A percentile compares a stretch with the other conserved stretches of the same genome.
These are phyloP conservation scores for Cichorium intybus DNA, from an alignment of 140 eudicot genomes.

Conservation along the genomic window DNA sequence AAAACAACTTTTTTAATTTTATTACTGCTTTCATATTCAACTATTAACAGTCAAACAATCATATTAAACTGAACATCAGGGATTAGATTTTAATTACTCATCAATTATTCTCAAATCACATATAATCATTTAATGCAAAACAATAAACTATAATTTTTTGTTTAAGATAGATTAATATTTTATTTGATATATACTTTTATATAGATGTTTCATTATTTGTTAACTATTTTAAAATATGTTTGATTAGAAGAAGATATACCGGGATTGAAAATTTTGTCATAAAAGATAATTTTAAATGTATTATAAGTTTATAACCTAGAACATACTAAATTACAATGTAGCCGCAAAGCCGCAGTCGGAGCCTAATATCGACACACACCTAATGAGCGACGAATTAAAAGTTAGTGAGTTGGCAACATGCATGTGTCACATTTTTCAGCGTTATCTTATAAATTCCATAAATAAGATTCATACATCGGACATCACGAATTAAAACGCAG, in stretches of 20 bases:
- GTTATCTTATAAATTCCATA: background rate
- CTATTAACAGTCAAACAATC: no score
- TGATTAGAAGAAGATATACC: background rate
- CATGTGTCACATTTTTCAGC: slow-evolving; percentile 19
- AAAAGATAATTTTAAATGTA: no score
- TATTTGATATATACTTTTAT: background rate
- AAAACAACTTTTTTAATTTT: background rate
- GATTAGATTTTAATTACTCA: background rate
- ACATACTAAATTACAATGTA: no score
- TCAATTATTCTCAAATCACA: background rate
- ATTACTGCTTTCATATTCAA: background rate
- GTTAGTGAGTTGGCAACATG: slow-evolving; percentile 25
- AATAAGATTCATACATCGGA: background rate
- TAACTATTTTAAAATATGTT: background rate
- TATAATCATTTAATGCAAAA: background rate
- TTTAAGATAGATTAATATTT: background rate
- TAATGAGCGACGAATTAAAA: slow-evolving; percentile 4
- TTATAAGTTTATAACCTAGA: no score
- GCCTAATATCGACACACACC: slow-evolving; percentile 7
- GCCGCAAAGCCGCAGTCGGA: slow-evolving; percentile 13
- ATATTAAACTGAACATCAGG: no score
- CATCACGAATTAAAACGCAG: slow-evolving; percentile 11
- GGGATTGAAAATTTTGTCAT: background rate
- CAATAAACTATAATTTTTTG: background rate
- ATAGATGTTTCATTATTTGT: no score